Conservation (phyloP, 768 basidiomycete species). For the Sporobolomyces roseus region DNA sequence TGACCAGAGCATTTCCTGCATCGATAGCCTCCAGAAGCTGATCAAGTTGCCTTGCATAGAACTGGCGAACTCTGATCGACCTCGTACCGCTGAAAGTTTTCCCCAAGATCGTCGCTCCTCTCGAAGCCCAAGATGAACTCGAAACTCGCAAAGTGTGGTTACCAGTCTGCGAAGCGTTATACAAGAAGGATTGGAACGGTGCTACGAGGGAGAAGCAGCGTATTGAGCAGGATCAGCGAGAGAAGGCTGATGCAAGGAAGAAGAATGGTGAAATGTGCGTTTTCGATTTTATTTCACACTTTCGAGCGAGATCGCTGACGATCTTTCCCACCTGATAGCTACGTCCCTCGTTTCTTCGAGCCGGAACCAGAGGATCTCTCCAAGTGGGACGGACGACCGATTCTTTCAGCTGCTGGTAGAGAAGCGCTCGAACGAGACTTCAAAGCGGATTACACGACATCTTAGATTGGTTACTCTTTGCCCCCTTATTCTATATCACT, state of each 20-base stretch:
- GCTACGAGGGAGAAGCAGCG: conserved; percentile 85
- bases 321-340: conserved; percentile 55
- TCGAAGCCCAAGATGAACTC: conserved; percentile 68
- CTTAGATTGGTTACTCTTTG: too few species aligned
- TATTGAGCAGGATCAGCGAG: conserved; percentile 91
- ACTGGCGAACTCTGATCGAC: conserved; percentile 59
- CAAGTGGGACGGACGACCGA: conserved; percentile 62
- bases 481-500: too few species aligned
- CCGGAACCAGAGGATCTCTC: conserved; percentile 55
- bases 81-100: conserved; percentile 64
- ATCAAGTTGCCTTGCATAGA: background rate
- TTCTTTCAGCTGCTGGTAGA: conserved; percentile 65
- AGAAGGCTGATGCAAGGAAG: conserved; percentile 81
- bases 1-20: conserved; percentile 8
- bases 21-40: background rate
- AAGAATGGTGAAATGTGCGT: conserved; percentile 69
- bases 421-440: conserved; percentile 70
- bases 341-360: conserved; percentile 64
- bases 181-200: conserved; percentile 80
- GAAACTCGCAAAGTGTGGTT: conserved; percentile 91
- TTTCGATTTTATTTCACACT: background rate
- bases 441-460: conserved; percentile 24
- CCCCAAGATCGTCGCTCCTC: conserved; percentile 78
- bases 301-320: background rate
- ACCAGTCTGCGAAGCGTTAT: conserved; percentile 50